phyloP scores from a whole-genome alignment of 495 filamentous ascomycete species.

The Talaromyces trachyspermus region DNA sequence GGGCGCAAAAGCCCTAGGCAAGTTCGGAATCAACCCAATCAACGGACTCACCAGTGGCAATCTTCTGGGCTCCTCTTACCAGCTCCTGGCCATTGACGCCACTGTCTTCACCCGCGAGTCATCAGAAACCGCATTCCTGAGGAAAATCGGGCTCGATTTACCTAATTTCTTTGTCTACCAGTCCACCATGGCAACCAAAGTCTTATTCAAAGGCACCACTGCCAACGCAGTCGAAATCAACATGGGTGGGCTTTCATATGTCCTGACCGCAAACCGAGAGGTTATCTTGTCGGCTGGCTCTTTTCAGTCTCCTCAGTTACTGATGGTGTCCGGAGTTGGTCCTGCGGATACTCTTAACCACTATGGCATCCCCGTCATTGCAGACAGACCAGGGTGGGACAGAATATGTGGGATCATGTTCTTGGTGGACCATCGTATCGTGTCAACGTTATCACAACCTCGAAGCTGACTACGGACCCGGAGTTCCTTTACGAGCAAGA shows the following conservation, averaged over 20 bases:
- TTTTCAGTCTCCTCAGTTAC: slow-evolving; percentile 41
- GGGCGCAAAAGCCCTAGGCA: too few species aligned
- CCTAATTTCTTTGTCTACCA: slow-evolving; percentile 6
- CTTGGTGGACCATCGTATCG: slow-evolving; percentile 28
- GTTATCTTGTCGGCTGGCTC: slow-evolving; percentile 41
- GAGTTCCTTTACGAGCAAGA: too few species aligned
- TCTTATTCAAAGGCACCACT: slow-evolving; percentile 7
- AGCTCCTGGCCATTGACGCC: too few species aligned
- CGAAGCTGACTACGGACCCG: too few species aligned
- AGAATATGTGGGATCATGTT: slow-evolving; percentile 42
- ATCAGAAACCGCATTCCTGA: background rate
- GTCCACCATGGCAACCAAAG: slow-evolving; percentile 9
- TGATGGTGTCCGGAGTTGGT: slow-evolving; percentile 46
- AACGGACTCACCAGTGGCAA: slow-evolving; percentile 41
- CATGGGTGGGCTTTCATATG: slow-evolving; percentile 26
- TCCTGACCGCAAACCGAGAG: slow-evolving; percentile 31
- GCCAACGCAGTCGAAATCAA: slow-evolving; percentile 41
- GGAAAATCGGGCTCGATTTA: background rate
- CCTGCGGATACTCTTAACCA: slow-evolving; percentile 21
- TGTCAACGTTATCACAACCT: slow-evolving; percentile 23
- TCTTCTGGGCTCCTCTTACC: slow-evolving; percentile 32
- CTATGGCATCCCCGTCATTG: slow-evolving; percentile 29
- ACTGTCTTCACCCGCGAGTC: too few species aligned
- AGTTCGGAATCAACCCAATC: too few species aligned
- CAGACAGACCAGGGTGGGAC: slow-evolving; percentile 45